A percentile compares a stretch with the other conserved stretches of the same genome.
These are phyloP conservation scores for Taphrina communis DNA, from an alignment of 1,139 yeast species.

Conservation along the genomic window DNA sequence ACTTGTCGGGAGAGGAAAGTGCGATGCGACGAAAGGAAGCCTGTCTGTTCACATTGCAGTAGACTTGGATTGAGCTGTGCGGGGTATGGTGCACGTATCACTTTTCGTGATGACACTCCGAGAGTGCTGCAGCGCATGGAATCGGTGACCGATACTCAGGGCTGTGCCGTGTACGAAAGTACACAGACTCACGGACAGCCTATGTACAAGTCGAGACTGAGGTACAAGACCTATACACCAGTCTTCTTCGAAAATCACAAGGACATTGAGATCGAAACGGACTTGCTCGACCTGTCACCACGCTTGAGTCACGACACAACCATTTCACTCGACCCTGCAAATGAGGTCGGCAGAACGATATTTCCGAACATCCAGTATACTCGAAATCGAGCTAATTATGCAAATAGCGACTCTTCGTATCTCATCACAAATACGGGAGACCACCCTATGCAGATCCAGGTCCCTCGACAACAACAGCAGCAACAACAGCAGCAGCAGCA, in stretches of 20 bases:
- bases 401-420: neutral
- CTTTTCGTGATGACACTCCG: slow-evolving; percentile 41
- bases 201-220: slow-evolving; percentile 1
- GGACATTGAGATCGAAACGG: slow-evolving; percentile 32
- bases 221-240: slow-evolving; percentile 37
- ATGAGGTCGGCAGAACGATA: neutral
- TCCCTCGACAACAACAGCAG: neutral
- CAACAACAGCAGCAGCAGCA: too few species aligned
- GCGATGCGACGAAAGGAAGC: slow-evolving; percentile 39
- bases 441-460: neutral
- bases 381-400: neutral
- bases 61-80: slow-evolving; percentile 36
- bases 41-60: slow-evolving; percentile 33
- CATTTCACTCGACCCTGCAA: neutral
- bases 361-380: neutral
- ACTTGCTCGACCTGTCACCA: slow-evolving; percentile 18
- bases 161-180: slow-evolving; percentile 30
- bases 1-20: slow-evolving; percentile 40
- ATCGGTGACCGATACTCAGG: slow-evolving; percentile 27
- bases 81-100: slow-evolving; percentile 38
- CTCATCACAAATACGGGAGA: neutral
- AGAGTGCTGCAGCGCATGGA: slow-evolving; percentile 38
- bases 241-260: slow-evolving; percentile 33
- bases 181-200: neutral
- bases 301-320: slow-evolving; percentile 4